Conservation (phyloP, 805 yeast species). For the Candida pini region DNA sequence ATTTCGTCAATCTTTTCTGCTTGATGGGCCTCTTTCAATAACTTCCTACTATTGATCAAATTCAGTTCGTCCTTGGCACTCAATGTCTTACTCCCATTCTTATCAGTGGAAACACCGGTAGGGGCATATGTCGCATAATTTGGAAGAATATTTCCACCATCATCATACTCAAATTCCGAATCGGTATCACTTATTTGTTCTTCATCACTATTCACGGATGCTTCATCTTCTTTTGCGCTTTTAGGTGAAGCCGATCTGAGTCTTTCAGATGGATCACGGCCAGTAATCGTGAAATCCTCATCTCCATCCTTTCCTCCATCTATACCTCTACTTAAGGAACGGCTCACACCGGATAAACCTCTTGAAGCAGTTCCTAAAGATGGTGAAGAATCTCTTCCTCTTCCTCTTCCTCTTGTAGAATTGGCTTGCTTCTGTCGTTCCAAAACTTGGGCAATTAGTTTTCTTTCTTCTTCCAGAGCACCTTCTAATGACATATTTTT, state of each 20-base stretch:
- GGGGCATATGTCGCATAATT: slow-evolving; percentile 39
- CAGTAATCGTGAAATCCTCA: slow-evolving; percentile 57
- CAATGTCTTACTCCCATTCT: slow-evolving; percentile 7
- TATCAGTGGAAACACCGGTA: slow-evolving; percentile 5
- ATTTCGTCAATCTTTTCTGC: slow-evolving; percentile 50
- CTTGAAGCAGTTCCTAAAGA: slow-evolving; percentile 14
- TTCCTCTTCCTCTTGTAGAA: slow-evolving; percentile 16
- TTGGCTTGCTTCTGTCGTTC: slow-evolving; percentile 21
- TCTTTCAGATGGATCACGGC: slow-evolving; percentile 71
- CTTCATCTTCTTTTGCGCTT: slow-evolving; percentile 1
- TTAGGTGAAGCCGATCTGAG: slow-evolving; percentile 24
- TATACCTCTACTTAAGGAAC: slow-evolving; percentile 20
- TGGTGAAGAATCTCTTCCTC: slow-evolving; percentile 11
- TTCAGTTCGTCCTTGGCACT: slow-evolving; percentile 16
- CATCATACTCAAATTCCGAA: slow-evolving; percentile 55
- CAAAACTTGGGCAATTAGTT: slow-evolving; percentile 24
- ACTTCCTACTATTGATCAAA: slow-evolving; percentile 19
- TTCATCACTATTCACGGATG: slow-evolving; percentile 51
- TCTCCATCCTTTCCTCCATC: slow-evolving; percentile 15
- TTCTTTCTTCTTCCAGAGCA: slow-evolving; percentile 29
- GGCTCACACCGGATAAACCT: slow-evolving; percentile 18
- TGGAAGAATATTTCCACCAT: slow-evolving; percentile 54
- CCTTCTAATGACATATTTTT: slow-evolving; percentile 28
- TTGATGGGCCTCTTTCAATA: slow-evolving; percentile 40
- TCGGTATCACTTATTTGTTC: slow-evolving; percentile 58